phyloP scores from a whole-genome alignment of 2,329 filamentous ascomycete genomes.

The Pseudopyricularia cyperi region DNA sequence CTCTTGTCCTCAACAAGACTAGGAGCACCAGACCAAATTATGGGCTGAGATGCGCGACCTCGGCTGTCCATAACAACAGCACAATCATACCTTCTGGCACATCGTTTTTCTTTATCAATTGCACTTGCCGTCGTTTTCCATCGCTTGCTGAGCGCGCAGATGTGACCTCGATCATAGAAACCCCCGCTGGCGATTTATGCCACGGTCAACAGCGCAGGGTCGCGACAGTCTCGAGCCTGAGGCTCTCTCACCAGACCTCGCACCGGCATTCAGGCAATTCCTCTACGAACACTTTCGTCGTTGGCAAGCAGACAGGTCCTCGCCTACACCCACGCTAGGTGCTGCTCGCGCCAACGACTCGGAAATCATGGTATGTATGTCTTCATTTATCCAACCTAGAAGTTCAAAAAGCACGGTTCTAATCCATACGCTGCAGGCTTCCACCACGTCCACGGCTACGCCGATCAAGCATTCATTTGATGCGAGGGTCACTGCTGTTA shows the following conservation, averaged over 20 bases:
- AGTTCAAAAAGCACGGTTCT: neutral
- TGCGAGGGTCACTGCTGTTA: conserved; percentile 68
- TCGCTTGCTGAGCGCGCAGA: neutral
- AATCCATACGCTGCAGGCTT: conserved; percentile 33
- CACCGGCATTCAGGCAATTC: neutral
- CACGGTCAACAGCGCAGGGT: neutral
- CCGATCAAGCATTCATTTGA: conserved; percentile 65
- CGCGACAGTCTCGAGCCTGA: neutral
- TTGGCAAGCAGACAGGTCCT: neutral
- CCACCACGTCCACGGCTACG: conserved; percentile 60
- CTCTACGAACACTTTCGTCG: neutral
- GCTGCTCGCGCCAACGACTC: neutral
- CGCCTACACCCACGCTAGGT: neutral
- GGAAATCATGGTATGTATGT: neutral
- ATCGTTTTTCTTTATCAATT: neutral
- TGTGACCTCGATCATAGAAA: neutral
- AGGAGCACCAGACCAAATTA: neutral
- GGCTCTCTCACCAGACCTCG: neutral
- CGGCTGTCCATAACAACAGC: neutral
- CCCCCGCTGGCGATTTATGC: neutral
- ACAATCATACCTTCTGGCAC: neutral
- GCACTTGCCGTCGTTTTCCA: neutral
- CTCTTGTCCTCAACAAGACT: neutral
- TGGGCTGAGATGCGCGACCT: neutral
- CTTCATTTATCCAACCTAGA: too few relatives aligned